Evolutionary conservation across 2,329 filamentous ascomycete species (phyloP), one percentile per base, ranked within the genome.

Genomic region (Neocucurbitaria cava): DNA sequence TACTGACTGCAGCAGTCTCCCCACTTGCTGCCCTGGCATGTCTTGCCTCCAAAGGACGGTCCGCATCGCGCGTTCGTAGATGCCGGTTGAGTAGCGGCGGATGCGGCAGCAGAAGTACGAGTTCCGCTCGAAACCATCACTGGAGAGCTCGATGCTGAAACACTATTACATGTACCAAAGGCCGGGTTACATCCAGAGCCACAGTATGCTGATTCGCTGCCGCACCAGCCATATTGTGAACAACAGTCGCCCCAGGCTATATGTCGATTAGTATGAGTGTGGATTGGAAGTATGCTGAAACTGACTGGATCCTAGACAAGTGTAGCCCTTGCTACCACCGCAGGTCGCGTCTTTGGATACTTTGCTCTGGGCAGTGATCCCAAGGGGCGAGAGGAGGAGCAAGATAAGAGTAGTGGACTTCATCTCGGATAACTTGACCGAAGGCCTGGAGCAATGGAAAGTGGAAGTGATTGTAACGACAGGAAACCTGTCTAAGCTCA

Each of bases 1-100:
- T 54, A 57, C 48, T 67, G 56, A 23, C 53, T 59, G 46, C 64
- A 67, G 49, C 64, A 67, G 11, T 61, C 42, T 20, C 64, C 64
- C 17, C 48, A 64, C 5, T 31, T 31, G 1, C 53, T 61, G 10
- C 58, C 62, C 31, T 50, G 39, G 50, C 62, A 67, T 9, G 49
- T 55, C 3, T 17, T 15, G 2, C 40, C 40, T 7, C 40, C 40
- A 17, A 42, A 42, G 3, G 8, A 2, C 21, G 40, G 21, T 5
- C 40, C 40, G 15, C 40, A 42, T 3, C 40, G 40, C 17, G 23
- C 23, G 13, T 42, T 15, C 15, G 10, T 42, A 9, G 40, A 28
- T 5, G 28, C 40, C 2, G 40, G 21, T 28, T 42, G 40, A n/a
- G 3, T 28, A 42, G 40, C 5, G 3, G 40, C 11, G 10, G 44